These are phyloP conservation scores for Flaveria linearis DNA, from an alignment of 129 eudicot species.

Conservation along the genomic window DNA sequence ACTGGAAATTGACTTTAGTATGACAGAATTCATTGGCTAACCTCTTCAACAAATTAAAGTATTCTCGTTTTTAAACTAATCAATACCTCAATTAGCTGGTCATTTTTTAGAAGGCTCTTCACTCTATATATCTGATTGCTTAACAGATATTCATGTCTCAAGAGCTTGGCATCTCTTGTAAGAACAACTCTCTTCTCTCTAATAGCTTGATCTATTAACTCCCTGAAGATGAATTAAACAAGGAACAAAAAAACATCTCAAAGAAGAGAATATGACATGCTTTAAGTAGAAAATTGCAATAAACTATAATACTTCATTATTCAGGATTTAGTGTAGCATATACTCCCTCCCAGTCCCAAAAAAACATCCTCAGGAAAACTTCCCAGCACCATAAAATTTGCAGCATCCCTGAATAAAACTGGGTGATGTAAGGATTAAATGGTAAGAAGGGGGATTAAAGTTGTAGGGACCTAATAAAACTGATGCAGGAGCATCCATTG, in stretches of 20 bases:
- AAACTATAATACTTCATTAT: not conserved
- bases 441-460: not conserved
- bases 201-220: slow-evolving; percentile 74
- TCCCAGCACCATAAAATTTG: not conserved
- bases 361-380: not conserved
- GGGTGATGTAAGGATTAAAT: slow-evolving; percentile 7
- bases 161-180: slow-evolving; percentile 91
- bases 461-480: not conserved
- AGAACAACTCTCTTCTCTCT: slow-evolving; percentile 84
- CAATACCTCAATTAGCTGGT: slow-evolving; percentile 86
- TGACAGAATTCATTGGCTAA: slow-evolving; percentile 2
- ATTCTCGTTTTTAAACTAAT: slow-evolving; percentile 2
- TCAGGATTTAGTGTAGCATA: not conserved
- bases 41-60: slow-evolving; percentile 7
- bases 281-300: not conserved
- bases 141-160: slow-evolving; percentile 78
- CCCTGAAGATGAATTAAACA: slow-evolving; percentile 50
- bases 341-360: slow-evolving; percentile 2
- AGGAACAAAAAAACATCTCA: no score
- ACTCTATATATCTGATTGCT: slow-evolving; percentile 85
- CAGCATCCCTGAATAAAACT: slow-evolving; percentile 9
- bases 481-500: no score
- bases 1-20: not conserved
- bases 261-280: not conserved
- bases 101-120: slow-evolving; percentile 77